Percentiles rank a stretch among this genome's conserved stretches.
Conservation (phyloP, 176 grass and related monocot genomes). For the Carex pumila region DNA sequence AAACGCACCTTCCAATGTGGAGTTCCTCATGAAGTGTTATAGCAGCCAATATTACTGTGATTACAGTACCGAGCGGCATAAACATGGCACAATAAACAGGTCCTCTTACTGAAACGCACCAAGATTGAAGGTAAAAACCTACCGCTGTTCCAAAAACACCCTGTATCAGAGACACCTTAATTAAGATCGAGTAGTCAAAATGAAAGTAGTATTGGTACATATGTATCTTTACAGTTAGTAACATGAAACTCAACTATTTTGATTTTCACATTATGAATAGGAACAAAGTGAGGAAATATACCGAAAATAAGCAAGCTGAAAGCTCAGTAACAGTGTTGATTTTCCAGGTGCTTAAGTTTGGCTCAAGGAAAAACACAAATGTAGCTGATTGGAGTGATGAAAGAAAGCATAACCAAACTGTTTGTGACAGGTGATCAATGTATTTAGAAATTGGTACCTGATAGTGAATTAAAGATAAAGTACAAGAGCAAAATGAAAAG, state of each 20-base stretch:
- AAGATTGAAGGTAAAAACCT: constrained; percentile 52
- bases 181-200: neutral
- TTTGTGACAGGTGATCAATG: constrained; percentile 43
- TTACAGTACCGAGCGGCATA: constrained; percentile 42
- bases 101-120: constrained; percentile 55
- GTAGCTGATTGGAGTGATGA: constrained; percentile 47
- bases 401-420: constrained; percentile 64
- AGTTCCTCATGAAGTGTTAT: constrained; percentile 42
- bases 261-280: neutral
- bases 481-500: neutral
- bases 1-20: constrained; percentile 54
- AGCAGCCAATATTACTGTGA: constrained; percentile 32
- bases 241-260: neutral
- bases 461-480: too few species aligned
- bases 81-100: constrained; percentile 62
- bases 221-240: neutral
- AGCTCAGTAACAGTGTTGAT: constrained; percentile 45
- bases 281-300: constrained; percentile 21
- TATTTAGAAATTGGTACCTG: constrained; percentile 47
- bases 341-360: constrained; percentile 33
- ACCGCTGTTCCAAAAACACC: constrained; percentile 57
- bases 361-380: constrained; percentile 39
- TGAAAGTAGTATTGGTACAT: neutral
- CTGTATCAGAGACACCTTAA: constrained; percentile 17
- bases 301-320: constrained; percentile 44